phyloP scores from a whole-genome alignment of 371 early-diverging fungal genomes.

The Mucor circinelloides region DNA sequence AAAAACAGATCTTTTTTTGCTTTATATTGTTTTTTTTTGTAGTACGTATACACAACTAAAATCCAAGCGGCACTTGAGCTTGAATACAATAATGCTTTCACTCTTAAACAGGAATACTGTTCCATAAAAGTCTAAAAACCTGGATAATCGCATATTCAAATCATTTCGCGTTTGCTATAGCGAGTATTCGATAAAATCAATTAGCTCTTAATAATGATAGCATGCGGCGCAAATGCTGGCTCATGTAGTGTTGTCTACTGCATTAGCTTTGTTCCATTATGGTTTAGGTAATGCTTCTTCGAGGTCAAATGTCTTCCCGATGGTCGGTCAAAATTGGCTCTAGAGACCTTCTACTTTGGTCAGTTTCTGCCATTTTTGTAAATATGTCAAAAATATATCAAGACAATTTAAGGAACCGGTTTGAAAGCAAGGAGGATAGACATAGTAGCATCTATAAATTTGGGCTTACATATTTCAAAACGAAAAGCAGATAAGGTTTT shows the following conservation, averaged over 20 bases:
- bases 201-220: too few relatives aligned
- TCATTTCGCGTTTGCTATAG: background rate
- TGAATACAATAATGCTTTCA: background rate
- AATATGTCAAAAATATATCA: background rate
- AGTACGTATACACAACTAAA: background rate
- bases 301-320: background rate
- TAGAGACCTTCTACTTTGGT: background rate
- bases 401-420: background rate
- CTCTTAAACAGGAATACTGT: background rate
- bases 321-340: background rate
- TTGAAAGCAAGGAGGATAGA: background rate
- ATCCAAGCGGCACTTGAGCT: slow-evolving; percentile 1
- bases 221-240: background rate
- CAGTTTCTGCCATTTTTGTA: slow-evolving; percentile 10
- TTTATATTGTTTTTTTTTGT: background rate
- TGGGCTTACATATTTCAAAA: background rate
- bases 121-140: background rate
- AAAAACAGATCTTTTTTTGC: background rate
- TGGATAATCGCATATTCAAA: background rate
- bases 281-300: background rate
- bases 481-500: background rate
- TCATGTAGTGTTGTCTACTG: background rate
- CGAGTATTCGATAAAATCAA: background rate
- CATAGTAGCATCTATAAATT: background rate
- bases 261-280: background rate